Evolutionary conservation across 1,139 yeast genomes (phyloP).

Genomic region (Schizosaccharomyces versatilis): DNA sequence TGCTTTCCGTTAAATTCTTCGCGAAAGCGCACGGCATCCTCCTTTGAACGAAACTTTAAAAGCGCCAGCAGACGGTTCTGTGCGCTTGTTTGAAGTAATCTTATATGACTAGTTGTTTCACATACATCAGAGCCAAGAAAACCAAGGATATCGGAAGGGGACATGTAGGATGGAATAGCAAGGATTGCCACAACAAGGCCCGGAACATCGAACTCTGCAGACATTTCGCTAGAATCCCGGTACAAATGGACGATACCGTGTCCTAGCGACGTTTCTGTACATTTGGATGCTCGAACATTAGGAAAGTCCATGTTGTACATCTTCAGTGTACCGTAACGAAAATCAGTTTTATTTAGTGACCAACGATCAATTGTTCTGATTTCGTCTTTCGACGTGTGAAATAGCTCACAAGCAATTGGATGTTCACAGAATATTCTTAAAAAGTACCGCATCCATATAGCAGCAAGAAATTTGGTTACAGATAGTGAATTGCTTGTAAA

Average conservation of each 20-base stretch:
- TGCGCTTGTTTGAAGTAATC: slow-evolving; percentile 45
- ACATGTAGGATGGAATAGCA: slow-evolving; percentile 72
- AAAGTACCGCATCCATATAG: neutral
- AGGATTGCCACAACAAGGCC: slow-evolving; percentile 40
- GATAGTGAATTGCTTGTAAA: too few relatives aligned
- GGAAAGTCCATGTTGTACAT: neutral
- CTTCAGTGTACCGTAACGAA: neutral
- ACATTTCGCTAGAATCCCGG: neutral
- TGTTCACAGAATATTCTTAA: neutral
- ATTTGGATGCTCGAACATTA: neutral
- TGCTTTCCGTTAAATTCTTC: slow-evolving; percentile 46
- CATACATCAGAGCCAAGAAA: slow-evolving; percentile 45
- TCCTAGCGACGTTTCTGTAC: neutral
- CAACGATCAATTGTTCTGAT: neutral
- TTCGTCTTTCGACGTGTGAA: neutral
- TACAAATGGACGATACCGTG: neutral
- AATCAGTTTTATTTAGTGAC: neutral
- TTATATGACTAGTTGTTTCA: slow-evolving; percentile 42
- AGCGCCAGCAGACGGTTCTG: slow-evolving; percentile 58
- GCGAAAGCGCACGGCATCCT: slow-evolving; percentile 41
- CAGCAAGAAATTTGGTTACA: neutral
- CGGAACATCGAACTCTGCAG: neutral
- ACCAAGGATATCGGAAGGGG: slow-evolving; percentile 64
- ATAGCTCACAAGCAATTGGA: neutral
- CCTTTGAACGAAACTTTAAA: slow-evolving; percentile 41